phyloP scores from a whole-genome alignment of 495 filamentous ascomycete species.

The Hypoxylon lienhwacheense region DNA sequence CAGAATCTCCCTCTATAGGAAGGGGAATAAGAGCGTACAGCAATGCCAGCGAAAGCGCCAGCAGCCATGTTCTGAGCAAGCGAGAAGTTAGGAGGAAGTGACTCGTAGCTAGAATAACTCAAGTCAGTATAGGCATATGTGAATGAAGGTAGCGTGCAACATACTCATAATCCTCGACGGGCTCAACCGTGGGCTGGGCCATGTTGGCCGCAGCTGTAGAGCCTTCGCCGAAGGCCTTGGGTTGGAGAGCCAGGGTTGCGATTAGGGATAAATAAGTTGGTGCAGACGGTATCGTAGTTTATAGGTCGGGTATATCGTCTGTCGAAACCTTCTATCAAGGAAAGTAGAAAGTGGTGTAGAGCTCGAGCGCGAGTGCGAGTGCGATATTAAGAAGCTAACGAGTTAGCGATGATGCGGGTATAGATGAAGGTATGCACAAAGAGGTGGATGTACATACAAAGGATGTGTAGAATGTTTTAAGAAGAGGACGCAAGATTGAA shows the following conservation, averaged over 20 bases:
- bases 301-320: neutral
- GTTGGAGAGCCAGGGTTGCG: conserved; percentile 60
- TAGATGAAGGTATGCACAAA: conserved; percentile 16
- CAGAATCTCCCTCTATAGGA: neutral
- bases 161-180: conserved; percentile 61
- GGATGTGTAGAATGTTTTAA: conserved; percentile 4
- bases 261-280: conserved; percentile 20
- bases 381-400: conserved; percentile 16
- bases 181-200: conserved; percentile 60
- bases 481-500: neutral
- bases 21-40: conserved; percentile 57
- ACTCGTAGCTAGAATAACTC: conserved; percentile 53
- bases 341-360: neutral
- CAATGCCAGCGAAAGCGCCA: conserved; percentile 95
- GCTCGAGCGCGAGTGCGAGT: conserved; percentile 13
- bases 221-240: conserved; percentile 52
- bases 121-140: conserved; percentile 22
- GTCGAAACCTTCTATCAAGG: neutral
- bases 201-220: conserved; percentile 60
- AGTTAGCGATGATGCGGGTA: conserved; percentile 4
- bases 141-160: conserved; percentile 27
- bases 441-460: conserved; percentile 6
- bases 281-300: conserved; percentile 2
- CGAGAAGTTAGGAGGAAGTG: conserved; percentile 62
- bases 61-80: conserved; percentile 80